Percentiles rank a stretch among this genome's conserved stretches.
phyloP scores from a whole-genome alignment of 176 grass and related monocot genomes.

The Poa pratensis region DNA sequence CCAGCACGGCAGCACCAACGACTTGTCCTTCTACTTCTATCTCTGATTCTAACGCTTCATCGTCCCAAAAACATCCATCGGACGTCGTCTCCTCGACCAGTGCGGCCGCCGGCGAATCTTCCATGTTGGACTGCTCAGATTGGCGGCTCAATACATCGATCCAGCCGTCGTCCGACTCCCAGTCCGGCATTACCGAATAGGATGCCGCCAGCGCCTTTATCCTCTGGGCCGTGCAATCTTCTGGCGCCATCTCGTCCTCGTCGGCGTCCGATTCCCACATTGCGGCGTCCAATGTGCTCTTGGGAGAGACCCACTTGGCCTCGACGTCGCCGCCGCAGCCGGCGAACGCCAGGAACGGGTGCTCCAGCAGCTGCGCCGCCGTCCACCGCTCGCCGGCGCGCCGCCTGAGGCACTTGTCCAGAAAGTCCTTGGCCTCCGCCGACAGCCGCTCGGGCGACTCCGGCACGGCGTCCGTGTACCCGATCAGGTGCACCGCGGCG shows the following conservation, averaged over 20 bases:
- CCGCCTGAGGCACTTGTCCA: conserved; percentile 70
- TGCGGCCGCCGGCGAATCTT: not conserved
- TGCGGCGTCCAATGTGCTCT: conserved; percentile 73
- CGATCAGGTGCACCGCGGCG: conserved; percentile 64
- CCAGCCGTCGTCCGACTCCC: conserved; percentile 53
- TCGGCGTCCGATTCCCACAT: conserved; percentile 63
- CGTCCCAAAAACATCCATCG: not conserved
- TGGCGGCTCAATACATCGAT: conserved; percentile 36
- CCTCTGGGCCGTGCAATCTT: conserved; percentile 42
- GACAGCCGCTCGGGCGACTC: conserved; percentile 59
- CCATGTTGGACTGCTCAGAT: not conserved
- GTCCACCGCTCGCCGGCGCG: conserved; percentile 58
- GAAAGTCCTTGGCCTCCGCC: conserved; percentile 66
- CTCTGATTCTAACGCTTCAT: not conserved
- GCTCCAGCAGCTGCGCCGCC: conserved; percentile 63
- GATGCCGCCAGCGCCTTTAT: conserved; percentile 34
- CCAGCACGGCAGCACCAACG: not conserved
- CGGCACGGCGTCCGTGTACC: conserved; percentile 69
- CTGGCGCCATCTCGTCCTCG: conserved; percentile 23
- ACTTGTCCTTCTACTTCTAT: not conserved
- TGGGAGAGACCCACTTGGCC: conserved; percentile 79
- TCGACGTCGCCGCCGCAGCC: conserved; percentile 41
- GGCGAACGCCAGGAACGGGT: conserved; percentile 57
- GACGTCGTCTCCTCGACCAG: not conserved
- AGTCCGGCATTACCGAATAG: conserved; percentile 41